Conservation (phyloP, 2,329 filamentous ascomycete species). For the Alternaria postmessia region DNA sequence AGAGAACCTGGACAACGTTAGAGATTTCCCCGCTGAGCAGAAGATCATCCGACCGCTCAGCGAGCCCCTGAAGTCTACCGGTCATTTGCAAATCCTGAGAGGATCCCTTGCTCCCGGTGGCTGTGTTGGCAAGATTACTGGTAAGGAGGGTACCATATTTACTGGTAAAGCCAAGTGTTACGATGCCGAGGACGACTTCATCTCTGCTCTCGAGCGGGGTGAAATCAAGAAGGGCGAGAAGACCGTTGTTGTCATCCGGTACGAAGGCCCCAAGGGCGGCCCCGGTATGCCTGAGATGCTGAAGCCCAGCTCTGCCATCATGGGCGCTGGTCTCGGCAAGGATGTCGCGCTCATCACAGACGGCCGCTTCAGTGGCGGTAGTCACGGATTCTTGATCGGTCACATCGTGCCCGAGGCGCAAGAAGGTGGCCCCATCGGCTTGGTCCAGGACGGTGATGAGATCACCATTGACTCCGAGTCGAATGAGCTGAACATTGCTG, state of each 20-base stretch:
- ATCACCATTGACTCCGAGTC: conserved; percentile 85
- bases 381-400: conserved; percentile 86
- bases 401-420: conserved; percentile 89
- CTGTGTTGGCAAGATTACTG: conserved; percentile 78
- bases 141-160: conserved; percentile 75
- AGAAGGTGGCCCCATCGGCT: conserved; percentile 82
- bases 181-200: conserved; percentile 74
- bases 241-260: conserved; percentile 78
- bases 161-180: conserved; percentile 75
- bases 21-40: conserved; percentile 73
- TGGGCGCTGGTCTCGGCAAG: conserved; percentile 75
- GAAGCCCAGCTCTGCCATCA: conserved; percentile 75
- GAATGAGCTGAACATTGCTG: conserved; percentile 69
- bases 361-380: conserved; percentile 80
- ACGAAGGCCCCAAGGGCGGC: conserved; percentile 76
- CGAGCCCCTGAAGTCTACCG: conserved; percentile 74
- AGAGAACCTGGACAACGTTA: conserved; percentile 62
- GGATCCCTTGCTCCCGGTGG: conserved; percentile 75
- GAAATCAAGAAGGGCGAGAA: conserved; percentile 79
- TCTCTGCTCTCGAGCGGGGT: conserved; percentile 70
- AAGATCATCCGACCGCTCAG: conserved; percentile 73
- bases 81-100: conserved; percentile 76
- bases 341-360: conserved; percentile 79
- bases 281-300: conserved; percentile 81
- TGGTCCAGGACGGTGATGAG: conserved; percentile 81